Percentiles rank a stretch among this genome's conserved stretches.
These are phyloP conservation scores for Rhododendron mucronatum DNA, from an alignment of 148 eudicot genomes.

Conservation along the genomic window DNA sequence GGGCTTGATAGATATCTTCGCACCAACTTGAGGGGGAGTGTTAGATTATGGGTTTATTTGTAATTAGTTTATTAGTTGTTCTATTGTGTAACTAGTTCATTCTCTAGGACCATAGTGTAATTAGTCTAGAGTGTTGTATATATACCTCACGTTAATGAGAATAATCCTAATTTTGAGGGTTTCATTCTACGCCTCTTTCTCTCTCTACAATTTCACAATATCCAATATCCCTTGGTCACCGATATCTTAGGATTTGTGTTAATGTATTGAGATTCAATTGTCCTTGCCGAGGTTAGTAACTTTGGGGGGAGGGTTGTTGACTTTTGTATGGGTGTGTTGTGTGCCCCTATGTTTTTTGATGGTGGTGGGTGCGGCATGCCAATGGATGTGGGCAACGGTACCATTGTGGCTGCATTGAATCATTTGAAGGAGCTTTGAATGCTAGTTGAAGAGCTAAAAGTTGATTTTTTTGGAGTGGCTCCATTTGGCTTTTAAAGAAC, in stretches of 20 bases:
- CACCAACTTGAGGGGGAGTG: too few relatives aligned
- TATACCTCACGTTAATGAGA: too few relatives aligned
- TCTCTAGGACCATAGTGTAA: too few relatives aligned
- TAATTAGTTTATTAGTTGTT: too few relatives aligned
- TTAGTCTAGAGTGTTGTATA: too few relatives aligned
- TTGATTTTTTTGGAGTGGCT: neutral
- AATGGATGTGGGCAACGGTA: neutral
- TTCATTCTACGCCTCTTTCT: too few relatives aligned
- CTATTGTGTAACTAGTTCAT: too few relatives aligned
- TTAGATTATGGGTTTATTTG: too few relatives aligned
- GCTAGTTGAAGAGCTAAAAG: neutral
- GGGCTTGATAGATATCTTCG: too few relatives aligned
- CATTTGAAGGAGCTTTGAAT: neutral
- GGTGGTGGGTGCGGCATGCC: neutral
- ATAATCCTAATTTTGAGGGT: too few relatives aligned
- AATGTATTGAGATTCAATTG: neutral
- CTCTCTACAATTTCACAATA: too few relatives aligned
- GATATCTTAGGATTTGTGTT: neutral
- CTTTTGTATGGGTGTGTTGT: neutral
- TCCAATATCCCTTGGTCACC: neutral
- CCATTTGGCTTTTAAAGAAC: neutral
- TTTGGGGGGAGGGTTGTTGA: neutral
- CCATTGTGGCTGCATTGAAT: neutral
- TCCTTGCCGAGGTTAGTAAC: neutral
- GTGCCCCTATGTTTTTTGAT: neutral